Evolutionary conservation across 2,329 filamentous ascomycete genomes (phyloP), one percentile per base, ranked within the genome.

Genomic region (Colletotrichum truncatum): DNA sequence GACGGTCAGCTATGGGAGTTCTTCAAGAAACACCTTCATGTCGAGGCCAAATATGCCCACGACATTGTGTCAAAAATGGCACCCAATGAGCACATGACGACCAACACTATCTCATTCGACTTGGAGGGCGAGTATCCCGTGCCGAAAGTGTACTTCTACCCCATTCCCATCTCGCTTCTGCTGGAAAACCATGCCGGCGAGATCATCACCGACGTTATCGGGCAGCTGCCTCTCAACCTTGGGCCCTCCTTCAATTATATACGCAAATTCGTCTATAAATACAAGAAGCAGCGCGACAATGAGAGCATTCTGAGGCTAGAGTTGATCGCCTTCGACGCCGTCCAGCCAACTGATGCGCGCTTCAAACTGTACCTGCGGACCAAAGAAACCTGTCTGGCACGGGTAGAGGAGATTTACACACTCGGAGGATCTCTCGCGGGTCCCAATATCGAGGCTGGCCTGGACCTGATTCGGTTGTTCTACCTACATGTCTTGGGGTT

Each of bases 311-410:
- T 64, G 14, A 46, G 61, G 4, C 34, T 60, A 32, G 61, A 64
- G 8, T 76, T 78, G 64, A 39, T 80, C 18, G 77, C 75, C 0
- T 69, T 80, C 11, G 78, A 80, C 49, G 67, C 74, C 6, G 67
- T 78, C 3, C 48, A 68, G 2, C 61, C 70, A 0, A 32, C 52
- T 0, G 51, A 73, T 3, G 76, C 77, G 1, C 73, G 78, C 3
- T 66, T 80, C 30, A 79, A 80, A 53, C 69, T 81, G 34, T 81
- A 80, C 62, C 70, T 78, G 14, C 70, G 78, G 11, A 68, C 57
- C 10, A 70, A 72, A 11, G 34, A 69, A 2, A 80, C 77, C 0
- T 65, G 45, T 6, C 78, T 80, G 32, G 64, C 59, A 2, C 72
- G 70, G 1, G 71, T 79, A 6, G 39, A 41, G 1, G 70, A 76